Conservation (phyloP, 2,329 filamentous ascomycete species). For the Hymenoscyphus fructigenus region DNA sequence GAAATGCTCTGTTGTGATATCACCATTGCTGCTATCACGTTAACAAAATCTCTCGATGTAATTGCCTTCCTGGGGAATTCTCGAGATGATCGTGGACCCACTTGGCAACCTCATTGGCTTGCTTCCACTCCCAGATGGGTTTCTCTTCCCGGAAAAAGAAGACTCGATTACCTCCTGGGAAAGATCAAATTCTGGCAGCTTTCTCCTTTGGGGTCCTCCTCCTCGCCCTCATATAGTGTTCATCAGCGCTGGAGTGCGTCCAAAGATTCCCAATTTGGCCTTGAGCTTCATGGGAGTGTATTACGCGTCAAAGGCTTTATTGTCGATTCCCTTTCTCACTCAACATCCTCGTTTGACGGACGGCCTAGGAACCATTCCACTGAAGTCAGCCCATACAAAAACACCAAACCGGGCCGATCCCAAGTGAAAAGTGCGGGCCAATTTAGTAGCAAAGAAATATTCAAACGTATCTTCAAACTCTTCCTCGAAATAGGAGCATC, state of each 20-base stretch:
- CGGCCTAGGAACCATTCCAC: neutral
- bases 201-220: neutral
- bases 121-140: neutral
- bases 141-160: neutral
- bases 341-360: neutral
- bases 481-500: neutral
- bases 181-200: neutral
- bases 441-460: neutral
- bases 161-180: conserved; percentile 1
- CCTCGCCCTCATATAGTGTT: neutral
- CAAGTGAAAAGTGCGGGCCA: neutral
- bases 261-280: neutral
- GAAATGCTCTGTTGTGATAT: conserved; percentile 3
- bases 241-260: neutral
- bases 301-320: conserved; percentile 3
- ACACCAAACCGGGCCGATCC: neutral
- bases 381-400: neutral
- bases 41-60: conserved; percentile 5
- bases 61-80: conserved; percentile 1
- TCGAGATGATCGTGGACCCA: neutral
- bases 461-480: neutral
- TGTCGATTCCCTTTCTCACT: neutral
- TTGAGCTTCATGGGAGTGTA: neutral
- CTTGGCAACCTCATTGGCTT: conserved; percentile 10
- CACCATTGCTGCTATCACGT: conserved; percentile 3